Base-by-base conservation (phyloP, 768 basidiomycete genomes). In the Tricholoma furcatifolium region DNA sequence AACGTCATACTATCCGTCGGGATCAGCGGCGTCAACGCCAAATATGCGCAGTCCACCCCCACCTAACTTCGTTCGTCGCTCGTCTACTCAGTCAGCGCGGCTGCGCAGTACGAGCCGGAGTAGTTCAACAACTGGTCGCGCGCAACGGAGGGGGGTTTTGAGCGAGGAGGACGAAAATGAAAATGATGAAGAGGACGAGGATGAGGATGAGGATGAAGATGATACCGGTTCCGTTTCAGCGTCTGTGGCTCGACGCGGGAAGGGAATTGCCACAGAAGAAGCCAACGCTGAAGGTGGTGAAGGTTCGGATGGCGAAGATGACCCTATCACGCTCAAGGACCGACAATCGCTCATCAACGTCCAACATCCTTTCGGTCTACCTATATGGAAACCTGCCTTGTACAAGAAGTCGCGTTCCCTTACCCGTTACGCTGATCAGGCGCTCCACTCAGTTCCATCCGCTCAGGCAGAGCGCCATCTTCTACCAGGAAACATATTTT, bases 331-430 rank as follows among this genome's bases (percentile, higher is more conserved):
- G 0, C 72, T 99, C 60, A 92, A 88, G 70, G 94, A 98, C 60
- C 83, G 97, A 27, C 97, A 99, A 69, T 97, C 95, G 39, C 88
- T 97, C 62, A 97, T 98, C 67, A 99, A 99, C 72, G 95, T 97
- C 65, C 92, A 96, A 65, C 97, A 99, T 69, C 97, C 97, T 12
- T 99, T 99, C 69, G 97, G 97, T 76, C 78, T 99, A 54, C 96
- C 93, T 35, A 98, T 99, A 66, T 99, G 97, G 97, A 99, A 99
- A 69, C 97, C 97, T 18, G 97, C 97, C 0, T 70, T 99, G 53
- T 99, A 99, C 84, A 94, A 95, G 72, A 99, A 99, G 67, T 89
- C 91, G 30, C 87, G 97, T 30, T 92, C 95, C 2, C 91, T 99
- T 62, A 98, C 95, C 44, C 91, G 96, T 46, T 84, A 93, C 71